Percentiles rank a stretch among this genome's conserved stretches.
Evolutionary conservation across 371 early-diverging fungal species (phyloP).

Genomic region (Nematocida minor): DNA sequence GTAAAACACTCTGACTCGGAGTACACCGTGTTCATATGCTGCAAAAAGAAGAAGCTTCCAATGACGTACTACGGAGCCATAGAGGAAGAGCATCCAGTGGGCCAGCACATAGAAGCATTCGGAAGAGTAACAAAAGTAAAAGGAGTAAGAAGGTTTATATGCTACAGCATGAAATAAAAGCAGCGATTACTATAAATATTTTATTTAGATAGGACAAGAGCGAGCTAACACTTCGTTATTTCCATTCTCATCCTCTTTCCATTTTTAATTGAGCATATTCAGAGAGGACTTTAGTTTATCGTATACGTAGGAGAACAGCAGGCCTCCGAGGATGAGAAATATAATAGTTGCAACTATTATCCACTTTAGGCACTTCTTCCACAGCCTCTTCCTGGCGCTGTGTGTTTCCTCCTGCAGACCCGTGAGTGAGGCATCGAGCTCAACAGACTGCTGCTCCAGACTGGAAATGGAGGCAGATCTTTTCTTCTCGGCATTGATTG

Average conservation of each 20-base stretch:
- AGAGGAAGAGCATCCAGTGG: background rate
- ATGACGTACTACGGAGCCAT: background rate
- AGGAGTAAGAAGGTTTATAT: background rate
- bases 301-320: constrained; percentile 19
- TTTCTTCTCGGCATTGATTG: constrained; percentile 58
- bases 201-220: no score
- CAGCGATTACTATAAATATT: no score
- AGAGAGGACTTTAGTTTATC: constrained; percentile 31
- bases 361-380: constrained; percentile 59
- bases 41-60: background rate
- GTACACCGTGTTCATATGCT: background rate
- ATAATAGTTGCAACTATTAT: constrained; percentile 34
- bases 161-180: background rate
- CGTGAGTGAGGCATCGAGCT: constrained; percentile 50
- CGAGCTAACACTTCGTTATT: no score
- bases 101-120: background rate
- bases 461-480: constrained; percentile 50
- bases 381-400: constrained; percentile 55
- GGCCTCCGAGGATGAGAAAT: constrained; percentile 40
- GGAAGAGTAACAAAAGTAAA: background rate
- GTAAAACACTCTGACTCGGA: background rate
- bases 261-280: no score
- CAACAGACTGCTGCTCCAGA: constrained; percentile 45
- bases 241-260: no score
- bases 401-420: constrained; percentile 47